These are phyloP conservation scores for Xylariaceae sp. DNA, from an alignment of 2,329 filamentous ascomycete species.

Conservation along the genomic window DNA sequence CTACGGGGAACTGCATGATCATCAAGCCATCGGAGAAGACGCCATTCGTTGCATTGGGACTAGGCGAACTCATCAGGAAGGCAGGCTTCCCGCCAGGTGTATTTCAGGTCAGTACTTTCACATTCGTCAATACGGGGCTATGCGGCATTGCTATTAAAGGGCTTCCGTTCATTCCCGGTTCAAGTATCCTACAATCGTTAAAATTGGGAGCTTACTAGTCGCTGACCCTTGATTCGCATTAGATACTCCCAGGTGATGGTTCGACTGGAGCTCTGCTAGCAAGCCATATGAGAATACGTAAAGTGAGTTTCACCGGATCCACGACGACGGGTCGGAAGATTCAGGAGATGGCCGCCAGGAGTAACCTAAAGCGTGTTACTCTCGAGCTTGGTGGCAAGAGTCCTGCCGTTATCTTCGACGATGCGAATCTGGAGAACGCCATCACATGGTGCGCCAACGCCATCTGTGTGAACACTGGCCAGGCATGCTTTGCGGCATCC, in stretches of 20 bases:
- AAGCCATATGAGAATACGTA: conserved; percentile 18
- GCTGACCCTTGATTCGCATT: neutral
- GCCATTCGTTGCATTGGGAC: conserved; percentile 24
- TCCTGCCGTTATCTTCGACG: conserved; percentile 20
- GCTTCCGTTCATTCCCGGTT: neutral
- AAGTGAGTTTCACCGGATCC: conserved; percentile 21
- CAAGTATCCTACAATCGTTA: neutral
- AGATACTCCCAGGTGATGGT: conserved; percentile 25
- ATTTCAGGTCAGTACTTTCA: conserved; percentile 28
- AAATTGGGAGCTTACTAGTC: neutral
- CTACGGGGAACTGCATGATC: conserved; percentile 37
- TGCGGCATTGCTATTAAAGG: no score
- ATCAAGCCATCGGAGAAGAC: conserved; percentile 38
- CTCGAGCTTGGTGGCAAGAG: conserved; percentile 22
- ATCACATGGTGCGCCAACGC: conserved; percentile 18
- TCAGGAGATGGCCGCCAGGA: conserved; percentile 20
- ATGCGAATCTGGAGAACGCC: conserved; percentile 20
- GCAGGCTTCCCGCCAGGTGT: conserved; percentile 39
- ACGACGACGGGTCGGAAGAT: conserved; percentile 45
- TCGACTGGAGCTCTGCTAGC: conserved; percentile 18
- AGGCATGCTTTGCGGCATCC: conserved; percentile 15
- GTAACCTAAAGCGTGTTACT: conserved; percentile 21
- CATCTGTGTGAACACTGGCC: conserved; percentile 17
- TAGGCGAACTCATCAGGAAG: conserved; percentile 29
- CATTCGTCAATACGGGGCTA: no score